phyloP scores from a whole-genome alignment of 768 basidiomycete species.

The Galerina marginata region DNA sequence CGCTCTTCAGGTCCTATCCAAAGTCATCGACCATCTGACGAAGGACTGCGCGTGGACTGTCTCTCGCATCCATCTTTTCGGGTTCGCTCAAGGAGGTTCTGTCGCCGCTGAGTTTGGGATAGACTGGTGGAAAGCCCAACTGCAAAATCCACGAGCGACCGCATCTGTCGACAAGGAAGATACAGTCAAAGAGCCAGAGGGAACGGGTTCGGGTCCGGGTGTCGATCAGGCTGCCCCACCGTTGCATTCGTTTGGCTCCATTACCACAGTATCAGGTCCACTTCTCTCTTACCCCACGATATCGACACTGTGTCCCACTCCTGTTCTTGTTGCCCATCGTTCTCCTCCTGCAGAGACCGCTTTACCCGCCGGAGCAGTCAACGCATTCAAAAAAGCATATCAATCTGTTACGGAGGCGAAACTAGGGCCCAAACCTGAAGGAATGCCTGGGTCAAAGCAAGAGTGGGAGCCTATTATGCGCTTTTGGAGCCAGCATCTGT shows the following conservation, averaged over 20 bases:
- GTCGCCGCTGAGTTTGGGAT: constrained; percentile 74
- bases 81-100: constrained; percentile 87
- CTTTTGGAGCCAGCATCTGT: constrained; percentile 81
- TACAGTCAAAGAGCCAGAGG: constrained; percentile 1
- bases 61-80: constrained; percentile 80
- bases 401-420: constrained; percentile 51
- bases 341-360: constrained; percentile 48
- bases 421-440: constrained; percentile 46
- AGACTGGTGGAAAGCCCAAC: constrained; percentile 54
- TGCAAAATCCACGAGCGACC: constrained; percentile 19
- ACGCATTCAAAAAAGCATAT: constrained; percentile 68
- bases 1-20: constrained; percentile 60
- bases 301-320: constrained; percentile 57
- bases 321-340: constrained; percentile 65
- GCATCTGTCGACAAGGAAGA: too few relatives aligned
- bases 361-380: constrained; percentile 49
- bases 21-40: constrained; percentile 61
- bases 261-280: constrained; percentile 74
- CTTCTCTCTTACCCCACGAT: constrained; percentile 80
- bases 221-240: constrained; percentile 20
- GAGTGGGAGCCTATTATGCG: constrained; percentile 88
- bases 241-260: constrained; percentile 56
- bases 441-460: constrained; percentile 77
- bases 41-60: constrained; percentile 68
- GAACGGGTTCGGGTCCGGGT: neutral